Evolutionary conservation across 306 rosid genomes (phyloP), one percentile per base, ranked within the genome.

Genomic region (Ochetophila trinervis): DNA sequence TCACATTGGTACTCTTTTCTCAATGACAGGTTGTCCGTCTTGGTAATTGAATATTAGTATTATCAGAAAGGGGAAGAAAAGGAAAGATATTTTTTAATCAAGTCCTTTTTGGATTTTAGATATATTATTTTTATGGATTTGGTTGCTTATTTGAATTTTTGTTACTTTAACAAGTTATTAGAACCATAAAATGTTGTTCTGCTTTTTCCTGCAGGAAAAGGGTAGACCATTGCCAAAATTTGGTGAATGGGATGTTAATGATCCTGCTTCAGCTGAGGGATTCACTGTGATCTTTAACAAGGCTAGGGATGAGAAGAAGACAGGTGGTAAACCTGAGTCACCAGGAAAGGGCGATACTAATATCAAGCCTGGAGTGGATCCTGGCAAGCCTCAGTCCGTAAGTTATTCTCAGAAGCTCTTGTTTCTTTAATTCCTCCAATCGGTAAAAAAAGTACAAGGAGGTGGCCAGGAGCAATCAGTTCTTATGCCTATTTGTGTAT

Each of bases 221-320:
- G 99, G 99, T 63, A 90, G 66, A 67, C 97, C 99, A 52, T 88
- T 93, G 13, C 99, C 99, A 44, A 93, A 93, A 78, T 93, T 93
- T 67, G 99, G 99, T 69, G 99, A 90, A 79, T 93, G 99, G 99
- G 97, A 93, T 73, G 99, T 87, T 70, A 93, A 93, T 68, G 96
- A 93, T 84, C 99, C 99, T 63, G 86, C 99, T 80, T 93, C 99
- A 11, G 97, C 99, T 50, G 99, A 93, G 84, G 99, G 97, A 53
- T 93, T 93, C 79, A 93, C 99, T 53, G 97, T 93, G 85, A 93
- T 93, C 65, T 93, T 93, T 71, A 90, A 93, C 76, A 93, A 93
- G 79, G 99, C 99, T 27, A 86, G 96, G 75, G 91, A 86, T 88
- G 99, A 93, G 80, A 93, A 93, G 76, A 93, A 93, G 83, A 84